Evolutionary conservation across 352 stramenopile species (phyloP), one percentile per base, ranked within the genome.

Genomic region (Discostella stelligera): DNA sequence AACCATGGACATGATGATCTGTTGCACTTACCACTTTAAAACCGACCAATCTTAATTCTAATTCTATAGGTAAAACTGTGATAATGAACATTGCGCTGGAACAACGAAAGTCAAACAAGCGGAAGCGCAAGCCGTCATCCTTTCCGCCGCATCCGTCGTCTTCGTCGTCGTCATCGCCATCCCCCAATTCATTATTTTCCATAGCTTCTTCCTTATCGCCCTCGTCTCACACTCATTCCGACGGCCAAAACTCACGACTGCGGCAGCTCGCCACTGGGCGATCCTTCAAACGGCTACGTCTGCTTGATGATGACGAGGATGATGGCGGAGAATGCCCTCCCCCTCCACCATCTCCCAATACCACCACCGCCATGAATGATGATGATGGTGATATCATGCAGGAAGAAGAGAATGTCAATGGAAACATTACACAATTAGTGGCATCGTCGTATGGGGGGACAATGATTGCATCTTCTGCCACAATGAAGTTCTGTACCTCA

Each of bases 201-300:
- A 41, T 14, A 16, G 30, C 52, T 13, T 32, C 49, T 55, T 55
- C 49, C n/a, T 18, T 16, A 0, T 59, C 21, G 7, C 37, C 10
- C 37, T 59, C 52, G 30, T 59, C 52, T 32, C 20, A 23, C 37
- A 41, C 14, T 59, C 52, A 23, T 59, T 59, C 1, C 52, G 52
- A 59, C 20, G 13, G 20, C 6, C 4, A 0, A 14, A 55, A 8
- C 16, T 55, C 48, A 4, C 8, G 10, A 4, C 48, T 18, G 20
- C 48, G 48, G 23, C 48, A 21, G 16, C 10, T 18, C 48, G 13
- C 21, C 21, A 16, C 52, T 11, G 52, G 52, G 10, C 52, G 52
- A 41, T 59, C 52, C 18, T 41, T 59, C 52, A 59, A 59, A 20
- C 20, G 52, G 3, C 30, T 59, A 20, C 52, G 52, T 14, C 52